These are phyloP conservation scores for Hibiscus syriacus DNA, from an alignment of 345 rosid genomes.

Conservation along the genomic window DNA sequence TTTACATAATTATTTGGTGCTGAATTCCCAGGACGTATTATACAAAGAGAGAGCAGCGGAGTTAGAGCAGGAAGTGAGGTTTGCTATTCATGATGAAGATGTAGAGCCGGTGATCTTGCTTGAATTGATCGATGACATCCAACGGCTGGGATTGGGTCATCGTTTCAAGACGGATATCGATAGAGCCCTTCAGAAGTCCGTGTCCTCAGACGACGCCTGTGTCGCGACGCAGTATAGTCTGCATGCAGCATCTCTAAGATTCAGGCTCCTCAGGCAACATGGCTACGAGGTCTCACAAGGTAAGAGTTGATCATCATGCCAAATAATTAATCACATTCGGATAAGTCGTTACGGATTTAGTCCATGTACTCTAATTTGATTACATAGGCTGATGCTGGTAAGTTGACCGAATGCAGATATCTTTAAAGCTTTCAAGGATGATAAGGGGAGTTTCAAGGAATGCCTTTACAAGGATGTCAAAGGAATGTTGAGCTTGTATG, in stretches of 20 bases:
- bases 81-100: conserved; percentile 9
- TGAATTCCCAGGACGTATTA: conserved; percentile 8
- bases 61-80: conserved; percentile 27
- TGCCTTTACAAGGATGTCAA: conserved; percentile 11
- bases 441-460: conserved; percentile 17
- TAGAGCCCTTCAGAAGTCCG: conserved; percentile 14
- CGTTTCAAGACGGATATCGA: conserved; percentile 27
- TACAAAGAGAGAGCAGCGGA: conserved; percentile 8
- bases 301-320: too few relatives aligned
- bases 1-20: background rate
- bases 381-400: too few relatives aligned
- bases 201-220: background rate
- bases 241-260: conserved; percentile 28
- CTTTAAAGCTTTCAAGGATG: conserved; percentile 23
- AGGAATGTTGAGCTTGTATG: conserved; percentile 31
- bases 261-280: conserved; percentile 44
- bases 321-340: too few relatives aligned
- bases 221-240: conserved; percentile 10
- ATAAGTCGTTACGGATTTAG: too few relatives aligned
- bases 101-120: conserved; percentile 13
- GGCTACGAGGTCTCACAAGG: conserved; percentile 37
- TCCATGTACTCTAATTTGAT: too few relatives aligned
- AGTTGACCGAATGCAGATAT: conserved; percentile 33
- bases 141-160: conserved; percentile 30
- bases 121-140: conserved; percentile 36